Evolutionary conservation across 345 rosid genomes (phyloP).

Genomic region (Melaleuca quinquenervia): DNA sequence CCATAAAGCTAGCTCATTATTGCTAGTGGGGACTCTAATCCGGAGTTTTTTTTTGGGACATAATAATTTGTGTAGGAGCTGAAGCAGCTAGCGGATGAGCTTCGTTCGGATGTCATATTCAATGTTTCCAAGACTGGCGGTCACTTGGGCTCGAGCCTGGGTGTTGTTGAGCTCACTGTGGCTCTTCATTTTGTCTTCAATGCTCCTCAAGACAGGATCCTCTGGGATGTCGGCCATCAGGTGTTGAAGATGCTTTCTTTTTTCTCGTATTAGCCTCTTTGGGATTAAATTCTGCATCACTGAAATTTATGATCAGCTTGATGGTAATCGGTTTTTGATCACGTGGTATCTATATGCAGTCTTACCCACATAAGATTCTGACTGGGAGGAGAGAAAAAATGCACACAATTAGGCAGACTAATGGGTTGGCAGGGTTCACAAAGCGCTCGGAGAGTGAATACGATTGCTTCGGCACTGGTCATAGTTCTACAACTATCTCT

Average conservation of each 20-base stretch:
- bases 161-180: conserved; percentile 96
- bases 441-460: conserved; percentile 87
- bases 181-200: conserved; percentile 95
- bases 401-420: conserved; percentile 82
- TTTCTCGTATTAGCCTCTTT: neutral
- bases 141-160: conserved; percentile 93
- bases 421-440: conserved; percentile 84
- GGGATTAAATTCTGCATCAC: neutral
- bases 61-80: conserved; percentile 33
- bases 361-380: conserved; percentile 93
- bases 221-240: conserved; percentile 99
- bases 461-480: conserved; percentile 94
- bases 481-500: conserved; percentile 89
- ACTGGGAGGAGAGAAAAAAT: conserved; percentile 92
- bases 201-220: conserved; percentile 75
- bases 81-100: conserved; percentile 76
- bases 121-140: conserved; percentile 94
- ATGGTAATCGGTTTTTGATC: neutral
- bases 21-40: neutral
- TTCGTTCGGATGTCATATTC: conserved; percentile 87
- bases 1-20: neutral
- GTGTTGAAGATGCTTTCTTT: conserved; percentile 6
- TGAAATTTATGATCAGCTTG: neutral
- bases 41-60: neutral
- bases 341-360: conserved; percentile 19